A percentile compares a stretch with the other conserved stretches of the same genome.
Conservation (phyloP, 139 green algal species). For the Spirogloea muscicola region DNA sequence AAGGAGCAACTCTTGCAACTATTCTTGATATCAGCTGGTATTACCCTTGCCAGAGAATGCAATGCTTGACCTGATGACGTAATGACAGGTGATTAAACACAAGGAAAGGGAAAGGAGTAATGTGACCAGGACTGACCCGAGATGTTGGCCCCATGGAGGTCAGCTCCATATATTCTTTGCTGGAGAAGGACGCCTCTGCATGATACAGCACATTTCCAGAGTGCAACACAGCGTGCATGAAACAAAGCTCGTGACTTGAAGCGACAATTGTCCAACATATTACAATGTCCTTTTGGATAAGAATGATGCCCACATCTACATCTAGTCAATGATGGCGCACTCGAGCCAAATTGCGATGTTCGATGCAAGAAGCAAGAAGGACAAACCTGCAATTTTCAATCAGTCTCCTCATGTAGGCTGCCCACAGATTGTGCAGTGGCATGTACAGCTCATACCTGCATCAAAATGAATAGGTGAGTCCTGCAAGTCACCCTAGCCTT, state of each 20-base stretch:
- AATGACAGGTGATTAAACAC: too few relatives aligned
- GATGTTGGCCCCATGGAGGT: slow-evolving; percentile 10
- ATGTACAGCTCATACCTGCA: too few relatives aligned
- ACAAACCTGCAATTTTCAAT: too few relatives aligned
- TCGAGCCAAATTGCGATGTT: too few relatives aligned
- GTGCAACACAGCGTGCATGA: neutral
- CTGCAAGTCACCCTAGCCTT: too few relatives aligned
- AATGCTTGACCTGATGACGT: neutral
- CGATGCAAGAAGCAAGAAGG: too few relatives aligned
- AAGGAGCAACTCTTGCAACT: slow-evolving; percentile 2
- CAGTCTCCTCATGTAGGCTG: too few relatives aligned
- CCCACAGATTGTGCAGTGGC: neutral
- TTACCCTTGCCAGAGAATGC: neutral
- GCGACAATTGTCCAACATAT: too few relatives aligned
- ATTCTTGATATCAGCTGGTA: neutral
- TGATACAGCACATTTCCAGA: neutral
- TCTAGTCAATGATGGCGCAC: neutral
- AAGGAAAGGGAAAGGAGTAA: neutral
- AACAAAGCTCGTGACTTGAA: neutral
- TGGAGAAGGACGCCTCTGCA: neutral
- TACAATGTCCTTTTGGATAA: too few relatives aligned
- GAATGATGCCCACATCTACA: neutral
- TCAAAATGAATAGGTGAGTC: too few relatives aligned
- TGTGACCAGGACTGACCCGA: neutral
- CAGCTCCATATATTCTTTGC: neutral